Base-by-base conservation (phyloP, 805 yeast genomes). In the Priceomyces haplophilus region DNA sequence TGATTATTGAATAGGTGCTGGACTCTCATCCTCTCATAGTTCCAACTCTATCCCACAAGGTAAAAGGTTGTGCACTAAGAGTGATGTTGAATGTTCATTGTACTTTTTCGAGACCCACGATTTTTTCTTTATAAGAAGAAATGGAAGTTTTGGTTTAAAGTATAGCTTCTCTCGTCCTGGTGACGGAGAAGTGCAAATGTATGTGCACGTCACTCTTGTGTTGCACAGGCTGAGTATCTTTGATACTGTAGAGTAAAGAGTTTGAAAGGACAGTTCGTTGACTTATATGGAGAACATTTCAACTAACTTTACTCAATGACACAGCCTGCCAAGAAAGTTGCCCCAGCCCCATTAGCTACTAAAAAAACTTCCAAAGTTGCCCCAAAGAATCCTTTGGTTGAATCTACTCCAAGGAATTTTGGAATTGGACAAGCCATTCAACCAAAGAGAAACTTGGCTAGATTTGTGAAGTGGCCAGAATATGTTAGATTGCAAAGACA, bases 381-480 rank as follows among this genome's bases (percentile, higher is more conserved):
- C 27, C 50, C 59, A 40, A 51, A 53, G 50, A 61, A 63, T 58
- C 66, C 66, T 35, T 55, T 63, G 53, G 46, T 57, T 34, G 63
- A 86, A 73, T 74, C 95, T 53, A 79, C 88, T 57, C 95, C 97
- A 72, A 85, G 83, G 78, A 84, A 82, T 78, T 91, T 83, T 67
- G 98, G 98, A 75, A 85, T 93, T 64, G 99, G 99, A 65, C 98
- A 93, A 80, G 76, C 84, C 56, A 64, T 91, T 61, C 98, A 91
- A 77, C 96, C 83, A 88, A 88, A 85, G 81, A 84, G 91, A 77
- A 88, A 93, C 84, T 82, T 93, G 69, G 78, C 95, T 51, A 89
- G 98, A 76, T 90, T 87, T 73, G 98, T 91, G 69, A 93, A 86
- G 76, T 93, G 99, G 99, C 99, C 99, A 69, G 93, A 85, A 76